Evolutionary conservation across 352 stramenopile genomes (phyloP).

Genomic region (Phytophthora tubulina): DNA sequence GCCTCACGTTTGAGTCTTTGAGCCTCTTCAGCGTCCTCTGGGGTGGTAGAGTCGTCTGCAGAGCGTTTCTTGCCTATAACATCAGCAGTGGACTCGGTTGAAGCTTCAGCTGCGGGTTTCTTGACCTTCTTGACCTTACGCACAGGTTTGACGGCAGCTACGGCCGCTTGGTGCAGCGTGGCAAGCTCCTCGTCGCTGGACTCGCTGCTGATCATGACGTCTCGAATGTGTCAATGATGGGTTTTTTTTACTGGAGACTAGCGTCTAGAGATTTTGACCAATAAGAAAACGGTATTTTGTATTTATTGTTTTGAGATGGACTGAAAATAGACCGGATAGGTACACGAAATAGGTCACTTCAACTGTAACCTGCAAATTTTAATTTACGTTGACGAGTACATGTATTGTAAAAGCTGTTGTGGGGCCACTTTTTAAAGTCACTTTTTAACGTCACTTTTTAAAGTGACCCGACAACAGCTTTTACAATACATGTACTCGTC

Average conservation of each 20-base stretch:
- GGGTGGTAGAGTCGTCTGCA: slow-evolving; percentile 2
- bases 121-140: slow-evolving; percentile 47
- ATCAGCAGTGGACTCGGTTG: background rate
- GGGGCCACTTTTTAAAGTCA: too few species aligned
- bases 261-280: slow-evolving; percentile 17
- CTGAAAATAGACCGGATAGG: too few species aligned
- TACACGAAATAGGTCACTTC: too few species aligned
- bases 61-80: slow-evolving; percentile 29
- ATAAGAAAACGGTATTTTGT: slow-evolving; percentile 6
- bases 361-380: too few species aligned
- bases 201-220: slow-evolving; percentile 88
- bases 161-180: slow-evolving; percentile 62
- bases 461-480: too few species aligned
- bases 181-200: slow-evolving; percentile 90
- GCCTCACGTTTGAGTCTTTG: slow-evolving; percentile 65
- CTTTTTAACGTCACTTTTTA: too few species aligned
- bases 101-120: slow-evolving; percentile 12
- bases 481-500: too few species aligned
- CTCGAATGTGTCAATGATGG: slow-evolving; percentile 2
- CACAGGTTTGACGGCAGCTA: slow-evolving; percentile 37
- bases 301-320: background rate
- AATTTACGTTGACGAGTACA: too few species aligned
- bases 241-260: slow-evolving; percentile 27
- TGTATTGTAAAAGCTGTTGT: too few species aligned
- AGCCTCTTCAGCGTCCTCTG: slow-evolving; percentile 32